Conservation (phyloP, 2,329 filamentous ascomycete genomes). For the Hysterium pulicare region DNA sequence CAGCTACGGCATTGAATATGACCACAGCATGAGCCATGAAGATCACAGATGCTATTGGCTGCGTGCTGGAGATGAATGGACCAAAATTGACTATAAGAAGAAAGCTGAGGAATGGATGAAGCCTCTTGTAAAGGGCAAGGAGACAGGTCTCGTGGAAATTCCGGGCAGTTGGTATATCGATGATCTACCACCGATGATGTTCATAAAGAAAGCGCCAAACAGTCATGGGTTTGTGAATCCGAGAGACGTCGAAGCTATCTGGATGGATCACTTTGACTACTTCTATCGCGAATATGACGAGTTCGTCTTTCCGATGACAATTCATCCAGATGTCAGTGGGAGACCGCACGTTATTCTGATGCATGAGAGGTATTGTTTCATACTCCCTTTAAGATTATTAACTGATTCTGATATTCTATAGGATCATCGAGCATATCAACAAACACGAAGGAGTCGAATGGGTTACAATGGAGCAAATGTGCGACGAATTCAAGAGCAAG, state of each 20-base stretch:
- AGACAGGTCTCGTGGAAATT: conserved; percentile 65
- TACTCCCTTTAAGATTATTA: not conserved
- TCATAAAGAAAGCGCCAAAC: conserved; percentile 64
- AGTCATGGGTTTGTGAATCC: conserved; percentile 60
- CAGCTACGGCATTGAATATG: conserved; percentile 66
- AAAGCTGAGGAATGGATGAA: conserved; percentile 65
- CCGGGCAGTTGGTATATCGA: conserved; percentile 64
- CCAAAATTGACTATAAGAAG: conserved; percentile 64
- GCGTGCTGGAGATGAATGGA: conserved; percentile 62
- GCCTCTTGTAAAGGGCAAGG: conserved; percentile 56
- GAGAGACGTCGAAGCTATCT: conserved; percentile 62
- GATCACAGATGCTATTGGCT: conserved; percentile 65
- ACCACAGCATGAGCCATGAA: conserved; percentile 64
- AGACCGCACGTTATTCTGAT: conserved; percentile 69
- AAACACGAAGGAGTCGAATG: conserved; percentile 61
- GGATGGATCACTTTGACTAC: conserved; percentile 67
- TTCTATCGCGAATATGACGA: conserved; percentile 75
- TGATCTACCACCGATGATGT: conserved; percentile 63
- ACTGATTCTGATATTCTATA: conserved; percentile 9
- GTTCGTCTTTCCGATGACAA: conserved; percentile 74
- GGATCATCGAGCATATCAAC: conserved; percentile 68
- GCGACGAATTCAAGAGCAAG: conserved; percentile 68
- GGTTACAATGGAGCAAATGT: conserved; percentile 69
- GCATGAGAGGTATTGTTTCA: conserved; percentile 59
- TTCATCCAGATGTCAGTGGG: conserved; percentile 65